Evolutionary conservation across 2,329 filamentous ascomycete genomes (phyloP), one percentile per base, ranked within the genome.

Genomic region (Aspergillus fumigatus): DNA sequence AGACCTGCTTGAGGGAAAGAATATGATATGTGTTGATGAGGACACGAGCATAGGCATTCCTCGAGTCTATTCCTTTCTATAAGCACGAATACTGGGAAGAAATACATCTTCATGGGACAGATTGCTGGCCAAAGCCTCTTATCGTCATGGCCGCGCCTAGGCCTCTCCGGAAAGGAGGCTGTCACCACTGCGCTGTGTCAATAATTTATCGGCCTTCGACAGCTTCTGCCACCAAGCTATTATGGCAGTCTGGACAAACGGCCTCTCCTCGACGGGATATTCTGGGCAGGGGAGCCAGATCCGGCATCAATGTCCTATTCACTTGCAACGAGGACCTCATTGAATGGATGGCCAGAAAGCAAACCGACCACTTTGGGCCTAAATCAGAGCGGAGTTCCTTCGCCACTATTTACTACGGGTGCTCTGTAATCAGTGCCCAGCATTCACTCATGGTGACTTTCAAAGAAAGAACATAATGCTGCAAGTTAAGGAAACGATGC

Each of bases 21-120:
- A 68, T 52, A 71, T 73, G 69, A 56, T 70, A 2, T 71, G 71
- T 57, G 64, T 70, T 25, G 52, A 56, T n/a, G 54, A 61, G 45
- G 50, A 56, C 14, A 69, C 67, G 21, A 62, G 49, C 48, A 52
- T 73, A 7, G 57, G 51, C 21, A 63, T 73, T n/a, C 71, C 70
- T 21, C 60, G 55, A 17, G 66, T 74, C 21, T 74, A 67, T 52
- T 70, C 72, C 59, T 73, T 51, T 72, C 67, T 54, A 51, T 57
- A 17, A 55, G 67, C 21, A 11, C 50, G 5, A 52, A 61, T 10
- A 58, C 59, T 10, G 54, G 58, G 5, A 59, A 61, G 49, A 70
- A 62, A 32, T 70, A 66, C 50, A 70, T 72, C 23, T 58, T 72
- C 45, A 68, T 73, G 68, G 69, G 70, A 59, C 60, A 59, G 43